Base-by-base conservation (phyloP, 2,329 filamentous ascomycete genomes). In the Ceratocystis colombiana region DNA sequence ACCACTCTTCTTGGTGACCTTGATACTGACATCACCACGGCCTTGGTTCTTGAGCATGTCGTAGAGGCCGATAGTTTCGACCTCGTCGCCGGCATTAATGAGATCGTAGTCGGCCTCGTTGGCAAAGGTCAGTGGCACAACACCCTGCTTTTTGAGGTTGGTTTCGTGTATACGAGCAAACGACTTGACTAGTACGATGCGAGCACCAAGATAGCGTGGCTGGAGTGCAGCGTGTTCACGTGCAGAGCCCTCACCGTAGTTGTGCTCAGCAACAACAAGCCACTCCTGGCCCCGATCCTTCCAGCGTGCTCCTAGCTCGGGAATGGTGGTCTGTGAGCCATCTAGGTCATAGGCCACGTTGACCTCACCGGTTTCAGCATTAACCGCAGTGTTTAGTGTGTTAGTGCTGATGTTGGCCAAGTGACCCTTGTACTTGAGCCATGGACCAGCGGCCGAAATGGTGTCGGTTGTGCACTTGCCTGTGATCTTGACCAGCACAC, bases 361-460 rank as follows among this genome's bases (percentile, higher is more conserved):
- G 70, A 94, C 92, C 76, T 96, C 92, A 71, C 88, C 88, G 0
- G 93, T 99, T 69, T 89, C 90, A 55, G 89, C 91, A 76, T 96
- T 96, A 74, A 92, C 82, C 68, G 94, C 94, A 65, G 91, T 94
- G 77, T 96, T 96, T 70, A 99, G 85, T 1, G 94, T 99, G 83
- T 99, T 99, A 74, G 90, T 90, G 71, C 87, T 89, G 76, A 99
- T 99, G 80, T 99, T 99, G 75, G 94, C 90, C 69, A 99, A 84
- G 77, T 99, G 94, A 69, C 94, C 94, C 82, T 97, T 97, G 85
- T 97, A 99, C 78, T 97, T 97, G 71, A 99, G 84, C 93, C 93
- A 97, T 17, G 93, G 93, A 5, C 93, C 93, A 0, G 93, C 93
- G 44, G 93, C 93, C 46, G 92, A 97, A 77, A 99, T 99, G 71